Base-by-base conservation (phyloP, 225 moss, liverwort and hornwort species). In the Bryum argenteum region DNA sequence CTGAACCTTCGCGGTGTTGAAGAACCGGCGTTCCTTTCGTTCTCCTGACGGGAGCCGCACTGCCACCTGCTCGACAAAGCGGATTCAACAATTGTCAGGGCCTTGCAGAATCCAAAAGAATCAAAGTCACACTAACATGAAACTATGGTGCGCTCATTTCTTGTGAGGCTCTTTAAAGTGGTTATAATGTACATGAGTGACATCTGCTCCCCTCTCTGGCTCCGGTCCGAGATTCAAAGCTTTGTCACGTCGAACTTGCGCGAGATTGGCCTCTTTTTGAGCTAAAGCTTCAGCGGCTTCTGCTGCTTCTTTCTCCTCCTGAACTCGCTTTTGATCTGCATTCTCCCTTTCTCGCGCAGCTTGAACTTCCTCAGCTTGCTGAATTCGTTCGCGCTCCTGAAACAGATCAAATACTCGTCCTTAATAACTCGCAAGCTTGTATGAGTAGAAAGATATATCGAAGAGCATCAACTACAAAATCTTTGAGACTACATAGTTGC, bases 1-100 rank as follows among this genome's bases (percentile, higher is more conserved):
- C 65, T 84, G 88, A n/a, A 97, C 82, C 63, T 75, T 75, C 1
- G 88, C 79, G 33, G 83, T 78, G 51, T 83, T 83, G 23, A 70
- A 85, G 82, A 78, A 91, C 77, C 89, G 82, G 39, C 92, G 90
- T 61, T 92, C 90, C 75, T 84, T 94, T 0, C 91, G 89, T 63
- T 90, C 94, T 69, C 97, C 94, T 53, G 76, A 85, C 10, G 92
- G 97, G 69, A 97, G 75, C 41, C 96, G 89, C 69, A 97, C 81
- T 20, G 88, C 84, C 58, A 96, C 91, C 96, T 97, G 81, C 82
- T 71, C 39, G 63, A 69, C 16, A 45, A 54, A 69, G 10, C 10
- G 48, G 37, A 37, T 23, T 56, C 9, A 40, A 37, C 15, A 61
- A 2, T n/a, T 37, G 15, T 48, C 11, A 44, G 38, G 37, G 63